These are phyloP conservation scores for Dichotomocladium elegans DNA, from an alignment of 371 early-diverging fungal genomes.

Conservation along the genomic window DNA sequence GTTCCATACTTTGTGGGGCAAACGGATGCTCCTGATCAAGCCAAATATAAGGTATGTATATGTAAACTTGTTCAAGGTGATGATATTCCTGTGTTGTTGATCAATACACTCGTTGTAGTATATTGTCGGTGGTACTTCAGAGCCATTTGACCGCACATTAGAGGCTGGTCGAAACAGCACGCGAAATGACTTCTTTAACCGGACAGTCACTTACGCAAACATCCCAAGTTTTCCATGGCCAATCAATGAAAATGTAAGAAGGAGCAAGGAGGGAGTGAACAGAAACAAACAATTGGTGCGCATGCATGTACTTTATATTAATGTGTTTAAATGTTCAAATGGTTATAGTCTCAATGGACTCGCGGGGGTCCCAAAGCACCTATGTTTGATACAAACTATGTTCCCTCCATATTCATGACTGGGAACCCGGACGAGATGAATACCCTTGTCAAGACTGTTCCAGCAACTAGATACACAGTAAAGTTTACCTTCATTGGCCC, in stretches of 20 bases:
- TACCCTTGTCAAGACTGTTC: constrained; percentile 30
- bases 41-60: constrained; percentile 38
- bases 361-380: constrained; percentile 34
- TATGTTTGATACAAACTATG: constrained; percentile 52
- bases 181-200: constrained; percentile 46
- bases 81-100: background rate
- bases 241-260: constrained; percentile 27
- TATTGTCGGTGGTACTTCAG: constrained; percentile 39
- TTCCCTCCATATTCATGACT: constrained; percentile 47
- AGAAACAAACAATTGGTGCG: background rate
- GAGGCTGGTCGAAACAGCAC: constrained; percentile 28
- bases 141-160: constrained; percentile 44
- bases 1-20: constrained; percentile 47
- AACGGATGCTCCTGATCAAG: constrained; percentile 32
- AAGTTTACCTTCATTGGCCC: constrained; percentile 43
- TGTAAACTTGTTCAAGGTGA: too few species aligned
- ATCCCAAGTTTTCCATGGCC: constrained; percentile 52
- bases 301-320: background rate
- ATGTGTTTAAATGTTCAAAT: constrained; percentile 12
- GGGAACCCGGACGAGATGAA: constrained; percentile 26
- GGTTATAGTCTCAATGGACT: constrained; percentile 33
- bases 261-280: background rate
- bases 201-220: constrained; percentile 50
- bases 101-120: constrained; percentile 21
- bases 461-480: constrained; percentile 7